These are phyloP conservation scores for Fusarium chaquense DNA, from an alignment of 2,329 filamentous ascomycete genomes.

Conservation along the genomic window DNA sequence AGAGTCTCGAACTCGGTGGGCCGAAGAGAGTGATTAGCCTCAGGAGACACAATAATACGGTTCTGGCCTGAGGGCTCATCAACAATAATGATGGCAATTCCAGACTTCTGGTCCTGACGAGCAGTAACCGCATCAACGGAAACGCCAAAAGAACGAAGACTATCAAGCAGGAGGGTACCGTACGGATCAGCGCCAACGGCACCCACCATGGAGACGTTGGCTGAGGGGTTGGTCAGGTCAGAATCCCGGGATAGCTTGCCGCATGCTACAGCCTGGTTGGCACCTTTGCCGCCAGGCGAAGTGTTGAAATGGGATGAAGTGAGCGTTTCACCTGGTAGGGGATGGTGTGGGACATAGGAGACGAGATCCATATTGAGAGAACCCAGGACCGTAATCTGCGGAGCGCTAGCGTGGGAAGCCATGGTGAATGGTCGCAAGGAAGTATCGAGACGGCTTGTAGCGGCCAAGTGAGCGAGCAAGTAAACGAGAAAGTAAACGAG, in stretches of 20 bases:
- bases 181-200: conserved; percentile 79
- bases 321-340: conserved; percentile 87
- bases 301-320: conserved; percentile 82
- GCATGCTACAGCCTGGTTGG: conserved; percentile 93
- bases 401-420: conserved; percentile 43
- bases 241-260: conserved; percentile 78
- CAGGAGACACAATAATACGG: conserved; percentile 78
- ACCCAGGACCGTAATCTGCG: conserved; percentile 82
- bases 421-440: conserved; percentile 26
- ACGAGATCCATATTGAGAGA: conserved; percentile 97
- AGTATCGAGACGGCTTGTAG: background rate
- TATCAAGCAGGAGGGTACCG: conserved; percentile 68
- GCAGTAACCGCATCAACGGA: conserved; percentile 66
- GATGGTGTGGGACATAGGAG: conserved; percentile 86
- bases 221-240: conserved; percentile 51
- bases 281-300: conserved; percentile 91
- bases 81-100: conserved; percentile 80
- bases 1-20: conserved; percentile 53
- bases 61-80: conserved; percentile 80
- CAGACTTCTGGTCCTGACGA: conserved; percentile 65
- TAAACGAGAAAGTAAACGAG: background rate
- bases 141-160: conserved; percentile 72
- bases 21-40: conserved; percentile 71
- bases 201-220: conserved; percentile 76
- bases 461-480: background rate